Evolutionary conservation across 306 rosid species (phyloP), one percentile per base, ranked within the genome.

Genomic region (Carpinus viminea): DNA sequence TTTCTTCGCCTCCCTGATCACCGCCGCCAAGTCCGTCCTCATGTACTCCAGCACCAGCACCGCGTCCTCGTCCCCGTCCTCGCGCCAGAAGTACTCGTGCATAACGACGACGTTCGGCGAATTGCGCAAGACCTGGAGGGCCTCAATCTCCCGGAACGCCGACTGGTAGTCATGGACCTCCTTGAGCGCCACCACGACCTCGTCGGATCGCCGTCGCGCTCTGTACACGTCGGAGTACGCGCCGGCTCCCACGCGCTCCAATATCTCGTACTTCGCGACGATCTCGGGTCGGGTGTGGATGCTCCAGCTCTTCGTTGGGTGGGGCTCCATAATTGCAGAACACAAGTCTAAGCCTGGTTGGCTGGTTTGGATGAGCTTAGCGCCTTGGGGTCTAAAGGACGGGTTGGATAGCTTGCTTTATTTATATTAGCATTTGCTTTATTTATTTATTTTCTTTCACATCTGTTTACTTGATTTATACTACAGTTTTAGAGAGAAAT

Each of bases 11-110:
- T 88, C 89, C 31, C 60, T 36, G 81, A 93, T 84, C 65, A 93
- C 91, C 0, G 89, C 12, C 5, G 88, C 90, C 70, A 95, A 75
- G 78, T 95, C 94, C 4, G 86, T 87, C 13, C 64, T 72, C 65
- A 95, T 66, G 53, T 74, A 93, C 89, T 95, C 98, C 12, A 95
- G 83, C 4, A 95, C 98, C 21, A 95, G 91, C 43, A 95, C 98
- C 0, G 98, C 98, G 77, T 95, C 92, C 74, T 95, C 98, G 46
- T 95, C 92, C 78, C 93, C 98, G 41, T 90, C 98, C 72, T 93
- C 96, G 54, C 91, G 88, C 97, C 96, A 95, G 85, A 95, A 95
- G 86, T 86, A 92, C 80, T 95, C 99, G 79, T 87, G 84, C 89
- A 95, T 61, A 41, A 83, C 86, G 65, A 93, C 92, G 54, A 91